These are phyloP conservation scores for Melampsora medusae DNA, from an alignment of 1,284 basidiomycete genomes.

Conservation along the genomic window DNA sequence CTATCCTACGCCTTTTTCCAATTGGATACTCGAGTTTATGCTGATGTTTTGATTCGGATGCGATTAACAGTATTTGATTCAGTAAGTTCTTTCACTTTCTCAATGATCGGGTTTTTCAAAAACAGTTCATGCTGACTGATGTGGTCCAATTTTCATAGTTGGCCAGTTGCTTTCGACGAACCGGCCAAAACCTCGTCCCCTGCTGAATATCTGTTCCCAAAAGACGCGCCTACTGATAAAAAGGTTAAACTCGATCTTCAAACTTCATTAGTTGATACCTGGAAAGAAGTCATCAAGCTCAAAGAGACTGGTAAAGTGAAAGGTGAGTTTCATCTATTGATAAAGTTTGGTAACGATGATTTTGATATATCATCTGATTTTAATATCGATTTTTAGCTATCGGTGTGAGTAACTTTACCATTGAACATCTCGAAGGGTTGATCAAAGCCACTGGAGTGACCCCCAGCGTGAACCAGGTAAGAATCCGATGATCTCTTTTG, in stretches of 20 bases:
- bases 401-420: constrained; percentile 53
- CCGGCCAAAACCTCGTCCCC: constrained; percentile 19
- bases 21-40: background rate
- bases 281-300: constrained; percentile 53
- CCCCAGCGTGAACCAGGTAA: constrained; percentile 53
- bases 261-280: constrained; percentile 53
- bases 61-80: constrained; percentile 6
- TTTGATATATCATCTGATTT: background rate
- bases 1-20: background rate
- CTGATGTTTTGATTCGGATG: background rate
- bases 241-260: constrained; percentile 49
- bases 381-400: constrained; percentile 38
- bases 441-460: constrained; percentile 52
- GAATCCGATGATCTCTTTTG: background rate
- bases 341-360: background rate
- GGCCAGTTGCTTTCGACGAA: constrained; percentile 51
- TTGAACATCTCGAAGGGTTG: constrained; percentile 51
- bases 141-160: constrained; percentile 32
- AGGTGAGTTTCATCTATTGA: constrained; percentile 46
- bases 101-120: too few relatives aligned
- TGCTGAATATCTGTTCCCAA: constrained; percentile 48
- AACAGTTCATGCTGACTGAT: too few relatives aligned
- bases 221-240: constrained; percentile 47
- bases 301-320: constrained; percentile 54
- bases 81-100: background rate